phyloP scores from a whole-genome alignment of 495 filamentous ascomycete genomes.

The Talaromyces liani region DNA sequence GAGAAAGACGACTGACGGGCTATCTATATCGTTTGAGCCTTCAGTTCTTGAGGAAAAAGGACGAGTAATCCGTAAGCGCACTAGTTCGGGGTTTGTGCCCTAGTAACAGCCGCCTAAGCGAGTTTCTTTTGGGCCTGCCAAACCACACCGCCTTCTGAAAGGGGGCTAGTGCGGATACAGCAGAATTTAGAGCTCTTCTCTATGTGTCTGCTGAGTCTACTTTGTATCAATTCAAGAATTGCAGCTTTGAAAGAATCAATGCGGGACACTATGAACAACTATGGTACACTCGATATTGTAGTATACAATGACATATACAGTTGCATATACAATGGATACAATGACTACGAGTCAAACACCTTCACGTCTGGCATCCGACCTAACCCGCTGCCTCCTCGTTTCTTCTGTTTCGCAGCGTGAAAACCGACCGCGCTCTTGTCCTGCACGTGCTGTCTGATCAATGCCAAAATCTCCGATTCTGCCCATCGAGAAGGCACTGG shows the following conservation, averaged over 20 bases:
- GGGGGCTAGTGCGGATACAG: neutral
- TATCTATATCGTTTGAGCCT: constrained; percentile 5
- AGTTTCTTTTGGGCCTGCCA: constrained; percentile 31
- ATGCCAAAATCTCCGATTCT: constrained; percentile 64
- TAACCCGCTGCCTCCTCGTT: constrained; percentile 38
- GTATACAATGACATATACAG: neutral
- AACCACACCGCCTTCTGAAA: constrained; percentile 26
- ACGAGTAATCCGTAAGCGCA: constrained; percentile 9
- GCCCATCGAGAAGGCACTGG: constrained; percentile 83
- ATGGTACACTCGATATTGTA: neutral
- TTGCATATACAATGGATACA: too few relatives aligned
- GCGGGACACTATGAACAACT: neutral
- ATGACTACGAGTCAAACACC: constrained; percentile 25
- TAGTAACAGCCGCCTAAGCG: constrained; percentile 17
- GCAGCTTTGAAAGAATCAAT: too few relatives aligned
- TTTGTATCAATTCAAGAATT: neutral
- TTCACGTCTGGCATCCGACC: constrained; percentile 47
- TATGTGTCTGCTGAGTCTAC: neutral
- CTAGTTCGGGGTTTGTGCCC: constrained; percentile 11
- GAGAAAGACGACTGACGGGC: constrained; percentile 9
- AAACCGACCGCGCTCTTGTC: constrained; percentile 48
- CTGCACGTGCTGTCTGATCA: constrained; percentile 75
- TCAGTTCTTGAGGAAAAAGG: constrained; percentile 7
- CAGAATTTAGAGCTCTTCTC: too few relatives aligned
- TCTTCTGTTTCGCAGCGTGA: constrained; percentile 40